Evolutionary conservation across 352 stramenopile species (phyloP), one percentile per base, ranked within the genome.

Genomic region (Globisporangium cystogenes): DNA sequence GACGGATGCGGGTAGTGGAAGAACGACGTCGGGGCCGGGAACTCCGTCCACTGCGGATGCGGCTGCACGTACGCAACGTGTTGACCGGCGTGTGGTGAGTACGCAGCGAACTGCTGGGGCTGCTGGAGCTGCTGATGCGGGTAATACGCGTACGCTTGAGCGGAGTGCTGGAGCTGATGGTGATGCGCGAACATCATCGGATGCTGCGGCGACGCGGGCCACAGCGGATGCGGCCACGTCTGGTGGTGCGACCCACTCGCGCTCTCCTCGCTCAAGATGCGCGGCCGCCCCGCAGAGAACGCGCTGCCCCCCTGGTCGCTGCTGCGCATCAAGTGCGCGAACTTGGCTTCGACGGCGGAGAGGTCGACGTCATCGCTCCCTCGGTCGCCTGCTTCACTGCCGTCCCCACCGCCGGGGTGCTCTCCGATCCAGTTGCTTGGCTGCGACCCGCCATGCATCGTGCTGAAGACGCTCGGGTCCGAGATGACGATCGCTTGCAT

Each of bases 321-420:
- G 42, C 57, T 82, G 48, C 75, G 73, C 83, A 94, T 94, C 52
- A 94, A 42, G 50, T 92, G 79, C 8, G 79, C 83, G 51, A 94
- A 94, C 10, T 76, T 76, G 7, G 76, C 80, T 55, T 94, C 83
- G 11, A 94, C 81, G 1, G 68, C 69, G 23, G 74, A 68, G 26
- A 94, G 63, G 59, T 94, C 83, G 14, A 82, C 70, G 50, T 92
- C 82, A 24, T 90, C 78, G 4, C 60, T 60, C 8, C 44, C 62
- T 48, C 63, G 53, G 0, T 59, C 44, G 11, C 44, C 62, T 48
- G 61, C 55, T 1, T 59, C 44, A 60, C 53, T 33, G 56, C 55
- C 44, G 64, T 59, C 41, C 48, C 52, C 15, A 51, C 42, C 35
- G 40, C n/a, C n/a, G 7, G 29, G 33, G 31, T 53, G 41, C 8